Evolutionary conservation across 1,284 basidiomycete species (phyloP), one percentile per base, ranked within the genome.

Genomic region (Apiotrichum akiyoshidainum): DNA sequence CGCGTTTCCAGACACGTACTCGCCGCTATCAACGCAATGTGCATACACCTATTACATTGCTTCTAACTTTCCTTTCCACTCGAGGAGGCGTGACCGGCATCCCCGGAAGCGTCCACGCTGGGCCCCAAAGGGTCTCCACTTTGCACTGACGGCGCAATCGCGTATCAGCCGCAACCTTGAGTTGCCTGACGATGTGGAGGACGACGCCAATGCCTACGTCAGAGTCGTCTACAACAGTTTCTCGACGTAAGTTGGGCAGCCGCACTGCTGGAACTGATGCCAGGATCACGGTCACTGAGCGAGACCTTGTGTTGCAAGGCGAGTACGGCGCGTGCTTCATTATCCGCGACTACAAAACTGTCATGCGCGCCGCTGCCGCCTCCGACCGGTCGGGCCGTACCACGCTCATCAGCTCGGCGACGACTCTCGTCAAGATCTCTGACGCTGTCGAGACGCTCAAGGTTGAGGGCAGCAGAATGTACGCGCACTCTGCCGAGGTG

Each of bases 1-100:
- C 2, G 55, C 68, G 9, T 71, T 65, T 52, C 66, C 68, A 4
- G 59, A 54, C 47, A 46, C 52, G 9, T 17, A 22, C 19, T 22
- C 41, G 13, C 13, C 5, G 22, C 13, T 8, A 5, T 1, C 7
- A 16, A 2, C 22, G 13, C n/a, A 41, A 4, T 26, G 39, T 5
- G 49, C 39, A 13, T 4, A 42, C 10, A 21, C 10, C 7, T 42
- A 41, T 39, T 9, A 40, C 8, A 22, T 51, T 5, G 16, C 14
- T 5, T 42, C 14, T 16, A 42, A 42, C 49, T 51, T 31, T 19
- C 49, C 49, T 3, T 51, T 41, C 39, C 14, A 13, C 14, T 14
- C 13, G 26, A 5, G n/a, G 34, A 6, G 26, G 8, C 7, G 13
- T 5, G 46, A 34, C 46, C n/a, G 9, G 19, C 42, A n/a, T 8